Conservation (phyloP, 257 asterid species). For the Solanum megistacrolobum region DNA sequence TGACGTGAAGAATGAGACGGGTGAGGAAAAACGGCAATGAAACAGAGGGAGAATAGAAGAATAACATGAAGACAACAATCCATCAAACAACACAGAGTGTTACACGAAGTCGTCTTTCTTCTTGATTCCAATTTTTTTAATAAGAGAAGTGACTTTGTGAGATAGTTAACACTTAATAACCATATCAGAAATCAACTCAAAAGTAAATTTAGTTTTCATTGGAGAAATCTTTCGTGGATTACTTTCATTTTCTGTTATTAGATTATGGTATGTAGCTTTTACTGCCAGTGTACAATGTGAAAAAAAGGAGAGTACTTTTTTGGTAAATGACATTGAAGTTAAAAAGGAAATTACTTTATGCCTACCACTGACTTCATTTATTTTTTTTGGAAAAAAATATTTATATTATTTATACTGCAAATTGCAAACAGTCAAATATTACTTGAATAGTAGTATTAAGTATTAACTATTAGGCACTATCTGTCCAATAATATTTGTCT, state of each 20-base stretch:
- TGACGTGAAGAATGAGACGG: conserved; percentile 19
- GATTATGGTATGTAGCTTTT: background rate
- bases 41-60: conserved; percentile 29
- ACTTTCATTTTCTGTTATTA: background rate
- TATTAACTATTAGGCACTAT: background rate
- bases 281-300: background rate
- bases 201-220: background rate
- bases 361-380: background rate
- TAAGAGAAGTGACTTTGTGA: background rate
- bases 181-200: no score
- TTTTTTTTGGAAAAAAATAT: background rate
- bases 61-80: conserved; percentile 22
- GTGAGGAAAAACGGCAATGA: conserved; percentile 11
- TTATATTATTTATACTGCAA: background rate
- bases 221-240: background rate
- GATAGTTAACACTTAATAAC: no score
- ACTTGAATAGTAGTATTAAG: background rate
- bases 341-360: background rate
- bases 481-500: background rate
- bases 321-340: background rate
- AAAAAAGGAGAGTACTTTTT: background rate
- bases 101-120: background rate
- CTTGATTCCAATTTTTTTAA: background rate
- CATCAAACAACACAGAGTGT: conserved; percentile 15
- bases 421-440: background rate